Conservation (phyloP, 306 rosid genomes). For the Canavalia gladiata region DNA sequence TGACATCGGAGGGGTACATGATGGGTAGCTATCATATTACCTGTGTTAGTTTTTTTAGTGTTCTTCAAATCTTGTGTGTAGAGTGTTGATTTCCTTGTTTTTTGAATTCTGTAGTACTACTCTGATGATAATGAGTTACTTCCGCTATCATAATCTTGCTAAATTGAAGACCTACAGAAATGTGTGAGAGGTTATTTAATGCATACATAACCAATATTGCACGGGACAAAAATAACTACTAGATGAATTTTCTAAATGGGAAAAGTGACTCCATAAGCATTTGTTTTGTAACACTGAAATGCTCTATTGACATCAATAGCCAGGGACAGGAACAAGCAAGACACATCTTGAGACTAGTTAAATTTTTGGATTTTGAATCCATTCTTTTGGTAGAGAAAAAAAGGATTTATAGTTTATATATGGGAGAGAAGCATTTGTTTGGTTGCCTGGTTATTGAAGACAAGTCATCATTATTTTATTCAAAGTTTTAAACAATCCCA, state of each 20-base stretch:
- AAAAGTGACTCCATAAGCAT: slow-evolving; percentile 31
- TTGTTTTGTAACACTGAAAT: slow-evolving; percentile 37
- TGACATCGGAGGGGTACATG: slow-evolving; percentile 97
- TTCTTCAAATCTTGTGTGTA: slow-evolving; percentile 33
- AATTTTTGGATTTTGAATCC: slow-evolving; percentile 17
- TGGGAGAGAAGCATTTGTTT: slow-evolving; percentile 17
- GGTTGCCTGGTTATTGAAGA: slow-evolving; percentile 32
- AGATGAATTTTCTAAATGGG: slow-evolving; percentile 33
- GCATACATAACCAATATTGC: slow-evolving; percentile 16
- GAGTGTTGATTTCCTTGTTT: slow-evolving; percentile 38
- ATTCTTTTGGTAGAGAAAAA: slow-evolving; percentile 28
- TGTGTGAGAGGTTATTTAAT: slow-evolving; percentile 23
- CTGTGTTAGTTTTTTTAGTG: slow-evolving; percentile 23
- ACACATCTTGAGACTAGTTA: slow-evolving; percentile 19
- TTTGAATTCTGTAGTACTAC: slow-evolving; percentile 39
- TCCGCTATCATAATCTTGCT: slow-evolving; percentile 34
- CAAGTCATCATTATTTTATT: slow-evolving; percentile 24
- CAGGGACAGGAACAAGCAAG: slow-evolving; percentile 20
- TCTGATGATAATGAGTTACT: slow-evolving; percentile 25
- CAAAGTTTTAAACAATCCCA: slow-evolving; percentile 18
- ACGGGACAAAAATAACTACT: neutral
- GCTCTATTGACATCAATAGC: slow-evolving; percentile 36
- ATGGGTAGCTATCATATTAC: slow-evolving; percentile 68
- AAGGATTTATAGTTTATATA: slow-evolving; percentile 33
- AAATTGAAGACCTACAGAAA: slow-evolving; percentile 23